Evolutionary conservation across 306 rosid species (phyloP).

Genomic region (Bauhinia variegata): DNA sequence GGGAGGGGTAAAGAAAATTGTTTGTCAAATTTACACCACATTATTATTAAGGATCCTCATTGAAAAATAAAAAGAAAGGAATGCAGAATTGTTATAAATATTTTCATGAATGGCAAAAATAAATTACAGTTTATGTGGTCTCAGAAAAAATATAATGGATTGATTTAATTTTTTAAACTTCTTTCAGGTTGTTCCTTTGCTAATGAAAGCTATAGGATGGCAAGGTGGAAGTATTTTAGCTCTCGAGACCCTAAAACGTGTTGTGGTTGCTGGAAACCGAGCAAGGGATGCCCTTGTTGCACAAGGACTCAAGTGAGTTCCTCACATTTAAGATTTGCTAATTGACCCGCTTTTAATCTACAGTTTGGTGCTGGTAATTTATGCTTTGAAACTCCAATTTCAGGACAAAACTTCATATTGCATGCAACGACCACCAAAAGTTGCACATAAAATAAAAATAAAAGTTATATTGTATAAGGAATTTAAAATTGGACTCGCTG

Average conservation of each 20-base stretch:
- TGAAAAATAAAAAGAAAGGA: not conserved
- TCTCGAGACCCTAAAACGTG: conserved; percentile 97
- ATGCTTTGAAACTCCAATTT: conserved; percentile 18
- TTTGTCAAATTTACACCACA: conserved; percentile 14
- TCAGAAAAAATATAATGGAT: not conserved
- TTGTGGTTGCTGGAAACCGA: conserved; percentile 99
- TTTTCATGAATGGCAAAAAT: not conserved
- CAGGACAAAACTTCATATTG: conserved; percentile 33
- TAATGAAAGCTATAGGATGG: conserved; percentile 99
- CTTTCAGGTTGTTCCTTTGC: conserved; percentile 90
- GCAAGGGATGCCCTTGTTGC: conserved; percentile 99
- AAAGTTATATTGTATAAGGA: conserved; percentile 16
- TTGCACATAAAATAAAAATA: conserved; percentile 29
- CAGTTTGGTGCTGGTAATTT: conserved; percentile 7
- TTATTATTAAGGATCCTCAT: conserved; percentile 9
- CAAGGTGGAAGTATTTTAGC: conserved; percentile 98
- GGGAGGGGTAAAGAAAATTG: not conserved
- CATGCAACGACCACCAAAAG: conserved; percentile 15
- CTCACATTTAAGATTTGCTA: not conserved
- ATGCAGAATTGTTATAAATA: not conserved
- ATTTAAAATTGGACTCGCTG: conserved; percentile 12
- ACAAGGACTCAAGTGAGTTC: conserved; percentile 96
- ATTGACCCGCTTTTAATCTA: not conserved
- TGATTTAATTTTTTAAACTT: conserved; percentile 19
- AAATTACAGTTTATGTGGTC: not conserved